A percentile compares a stretch with the other conserved stretches of the same genome.
These are phyloP conservation scores for Aegilops bicornis DNA, from an alignment of 176 grass and related monocot species.

Conservation along the genomic window DNA sequence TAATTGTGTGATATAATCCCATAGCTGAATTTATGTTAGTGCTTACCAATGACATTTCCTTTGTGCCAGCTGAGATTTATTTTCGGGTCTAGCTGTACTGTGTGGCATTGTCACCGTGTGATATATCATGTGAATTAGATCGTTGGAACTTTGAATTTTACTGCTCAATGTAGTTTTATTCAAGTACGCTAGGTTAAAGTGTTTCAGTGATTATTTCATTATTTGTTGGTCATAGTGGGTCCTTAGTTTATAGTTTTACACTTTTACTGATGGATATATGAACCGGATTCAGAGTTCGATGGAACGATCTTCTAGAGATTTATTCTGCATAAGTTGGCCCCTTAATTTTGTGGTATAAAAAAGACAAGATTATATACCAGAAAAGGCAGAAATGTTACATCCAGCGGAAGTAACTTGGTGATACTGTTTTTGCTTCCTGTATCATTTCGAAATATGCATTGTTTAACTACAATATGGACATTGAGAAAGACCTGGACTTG, in stretches of 20 bases:
- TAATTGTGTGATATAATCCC: background rate
- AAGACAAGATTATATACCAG: background rate
- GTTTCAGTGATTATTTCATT: background rate
- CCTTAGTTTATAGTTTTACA: background rate
- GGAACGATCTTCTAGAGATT: background rate
- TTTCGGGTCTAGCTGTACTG: background rate
- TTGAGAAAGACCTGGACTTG: background rate
- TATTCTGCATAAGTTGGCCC: background rate
- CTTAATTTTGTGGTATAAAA: constrained; percentile 9
- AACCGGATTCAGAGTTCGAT: background rate
- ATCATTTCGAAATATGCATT: background rate
- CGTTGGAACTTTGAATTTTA: background rate
- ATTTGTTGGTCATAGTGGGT: background rate
- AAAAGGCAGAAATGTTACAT: background rate
- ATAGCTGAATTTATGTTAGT: background rate
- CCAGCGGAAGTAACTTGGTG: background rate
- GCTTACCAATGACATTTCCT: background rate
- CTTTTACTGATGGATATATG: background rate
- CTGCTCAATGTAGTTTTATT: constrained; percentile 5
- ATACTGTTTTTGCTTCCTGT: background rate
- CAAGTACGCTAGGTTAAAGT: background rate
- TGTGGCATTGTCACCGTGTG: background rate
- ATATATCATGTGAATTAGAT: background rate
- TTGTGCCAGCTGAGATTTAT: background rate
- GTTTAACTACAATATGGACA: background rate